phyloP scores from a whole-genome alignment of 345 rosid species.

The Ceriops tagal region DNA sequence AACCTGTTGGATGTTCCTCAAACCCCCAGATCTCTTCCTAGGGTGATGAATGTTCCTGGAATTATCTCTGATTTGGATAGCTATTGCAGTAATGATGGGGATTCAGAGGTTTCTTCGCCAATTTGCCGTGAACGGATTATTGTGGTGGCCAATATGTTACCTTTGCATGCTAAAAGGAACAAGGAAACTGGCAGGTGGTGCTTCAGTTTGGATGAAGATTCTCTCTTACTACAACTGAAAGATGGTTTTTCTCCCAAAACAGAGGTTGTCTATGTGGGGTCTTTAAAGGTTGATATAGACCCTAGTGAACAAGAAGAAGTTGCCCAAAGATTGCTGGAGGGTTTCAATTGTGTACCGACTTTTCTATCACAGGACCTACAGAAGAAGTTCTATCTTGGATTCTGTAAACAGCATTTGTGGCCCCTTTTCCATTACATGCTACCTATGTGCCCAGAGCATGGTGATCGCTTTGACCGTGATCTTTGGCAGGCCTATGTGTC shows the following conservation, averaged over 20 bases:
- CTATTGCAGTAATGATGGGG: slow-evolving; percentile 32
- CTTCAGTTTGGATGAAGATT: slow-evolving; percentile 60
- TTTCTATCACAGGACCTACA: slow-evolving; percentile 61
- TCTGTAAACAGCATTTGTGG: slow-evolving; percentile 79
- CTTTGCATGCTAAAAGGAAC: slow-evolving; percentile 26
- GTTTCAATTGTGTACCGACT: slow-evolving; percentile 69
- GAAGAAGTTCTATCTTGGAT: slow-evolving; percentile 62
- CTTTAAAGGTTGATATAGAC: slow-evolving; percentile 56
- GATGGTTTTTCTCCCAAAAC: slow-evolving; percentile 62
- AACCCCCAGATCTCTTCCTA: slow-evolving; percentile 60
- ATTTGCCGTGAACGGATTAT: slow-evolving; percentile 24
- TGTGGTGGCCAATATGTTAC: slow-evolving; percentile 28
- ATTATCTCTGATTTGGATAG: slow-evolving; percentile 60
- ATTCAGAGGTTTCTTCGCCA: slow-evolving; percentile 51
- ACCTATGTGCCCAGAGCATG: slow-evolving; percentile 77
- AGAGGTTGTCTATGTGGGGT: slow-evolving; percentile 66
- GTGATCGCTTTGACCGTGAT: slow-evolving; percentile 64
- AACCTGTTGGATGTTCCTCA: slow-evolving; percentile 55
- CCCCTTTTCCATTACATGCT: slow-evolving; percentile 85
- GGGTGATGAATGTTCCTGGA: slow-evolving; percentile 72
- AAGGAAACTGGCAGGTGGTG: slow-evolving; percentile 46
- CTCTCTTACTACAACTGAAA: slow-evolving; percentile 49
- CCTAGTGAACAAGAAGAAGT: slow-evolving; percentile 61
- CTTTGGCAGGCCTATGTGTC: slow-evolving; percentile 80
- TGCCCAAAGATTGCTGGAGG: slow-evolving; percentile 52